A percentile compares a stretch with the other conserved stretches of the same genome.
Evolutionary conservation across 129 eudicot genomes (phyloP).

Genomic region (Pittosporum tobira): DNA sequence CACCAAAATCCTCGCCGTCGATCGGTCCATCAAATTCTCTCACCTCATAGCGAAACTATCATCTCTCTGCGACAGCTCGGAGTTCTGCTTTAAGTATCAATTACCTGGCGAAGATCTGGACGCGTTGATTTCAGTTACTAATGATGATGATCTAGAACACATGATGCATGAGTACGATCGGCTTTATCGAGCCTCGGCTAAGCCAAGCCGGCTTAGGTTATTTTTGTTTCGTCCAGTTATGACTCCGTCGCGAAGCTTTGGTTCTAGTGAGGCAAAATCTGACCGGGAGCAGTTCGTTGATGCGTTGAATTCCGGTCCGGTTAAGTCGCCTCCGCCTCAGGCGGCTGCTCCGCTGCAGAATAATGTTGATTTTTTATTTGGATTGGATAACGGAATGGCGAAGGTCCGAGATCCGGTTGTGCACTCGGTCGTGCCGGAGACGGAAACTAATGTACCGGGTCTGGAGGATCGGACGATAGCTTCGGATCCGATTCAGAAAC

Average conservation of each 20-base stretch:
- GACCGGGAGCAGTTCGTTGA: constrained; percentile 81
- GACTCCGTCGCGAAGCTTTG: constrained; percentile 44
- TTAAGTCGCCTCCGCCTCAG: constrained; percentile 28
- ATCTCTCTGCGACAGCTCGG: constrained; percentile 33
- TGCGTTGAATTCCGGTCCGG: constrained; percentile 65
- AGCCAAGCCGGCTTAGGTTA: constrained; percentile 68
- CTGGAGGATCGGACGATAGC: constrained; percentile 33
- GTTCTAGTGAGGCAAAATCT: constrained; percentile 49
- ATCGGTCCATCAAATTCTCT: constrained; percentile 43
- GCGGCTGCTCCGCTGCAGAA: constrained; percentile 18
- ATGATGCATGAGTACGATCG: constrained; percentile 96
- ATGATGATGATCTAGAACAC: constrained; percentile 88
- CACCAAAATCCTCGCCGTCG: constrained; percentile 74
- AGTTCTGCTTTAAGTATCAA: constrained; percentile 72
- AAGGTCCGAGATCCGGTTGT: constrained; percentile 22
- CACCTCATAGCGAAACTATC: constrained; percentile 36
- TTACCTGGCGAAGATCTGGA: constrained; percentile 92
- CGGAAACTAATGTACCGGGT: constrained; percentile 18
- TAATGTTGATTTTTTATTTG: constrained; percentile 71
- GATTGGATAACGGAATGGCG: constrained; percentile 50
- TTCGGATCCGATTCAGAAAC: constrained; percentile 70
- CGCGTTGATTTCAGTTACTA: constrained; percentile 85
- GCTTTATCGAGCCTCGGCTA: constrained; percentile 46
- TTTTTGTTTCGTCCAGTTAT: constrained; percentile 44
- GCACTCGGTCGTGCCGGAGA: constrained; percentile 23